Base-by-base conservation (phyloP, 345 rosid genomes). In the Corymbia maculata region DNA sequence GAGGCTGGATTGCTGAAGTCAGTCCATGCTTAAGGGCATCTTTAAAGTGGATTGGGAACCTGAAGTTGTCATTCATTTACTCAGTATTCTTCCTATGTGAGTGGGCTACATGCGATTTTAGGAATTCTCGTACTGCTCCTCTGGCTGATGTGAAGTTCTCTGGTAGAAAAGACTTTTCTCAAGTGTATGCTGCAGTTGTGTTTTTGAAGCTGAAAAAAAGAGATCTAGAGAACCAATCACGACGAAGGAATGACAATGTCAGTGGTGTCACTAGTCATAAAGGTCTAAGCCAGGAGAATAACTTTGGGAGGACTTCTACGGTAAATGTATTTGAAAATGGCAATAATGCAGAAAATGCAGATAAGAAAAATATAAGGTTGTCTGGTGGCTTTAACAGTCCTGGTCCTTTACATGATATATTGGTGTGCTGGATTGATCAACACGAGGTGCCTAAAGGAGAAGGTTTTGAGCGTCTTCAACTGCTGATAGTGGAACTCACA, bases 371-470 rank as follows among this genome's bases (percentile, higher is more conserved):
- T 79, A 85, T 87, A 17, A 88, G 85, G 82, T 87, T 90, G 19
- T 80, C 93, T 21, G 96, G 94, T 91, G 87, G 95, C 85, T 97
- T 96, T 91, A 97, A 96, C 91, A 96, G 98, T 89, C 99, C 99
- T 13, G 95, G 99, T 55, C 96, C 99, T 52, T 91, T 98, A 88
- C 99, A 98, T 91, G 99, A 98, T 91, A 93, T 95, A 92, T 91
- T 95, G 85, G 99, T 97, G 36, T 98, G 99, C 89, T 98, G 99
- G 99, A 97, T 98, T 85, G 99, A 98, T 93, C 99, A 97, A 90
- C 99, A 98, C 86, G 98, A 96, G 90, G 94, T 93, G 68, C 95
- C 92, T 87, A 95, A 89, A 90, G 95, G 97, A 87, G 95, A 94
- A 90, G 98, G 98, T 88, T 89, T 92, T 89, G 95, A 95, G 92